Evolutionary conservation across 2,329 filamentous ascomycete genomes (phyloP).

Genomic region (Colletotrichum musicola): DNA sequence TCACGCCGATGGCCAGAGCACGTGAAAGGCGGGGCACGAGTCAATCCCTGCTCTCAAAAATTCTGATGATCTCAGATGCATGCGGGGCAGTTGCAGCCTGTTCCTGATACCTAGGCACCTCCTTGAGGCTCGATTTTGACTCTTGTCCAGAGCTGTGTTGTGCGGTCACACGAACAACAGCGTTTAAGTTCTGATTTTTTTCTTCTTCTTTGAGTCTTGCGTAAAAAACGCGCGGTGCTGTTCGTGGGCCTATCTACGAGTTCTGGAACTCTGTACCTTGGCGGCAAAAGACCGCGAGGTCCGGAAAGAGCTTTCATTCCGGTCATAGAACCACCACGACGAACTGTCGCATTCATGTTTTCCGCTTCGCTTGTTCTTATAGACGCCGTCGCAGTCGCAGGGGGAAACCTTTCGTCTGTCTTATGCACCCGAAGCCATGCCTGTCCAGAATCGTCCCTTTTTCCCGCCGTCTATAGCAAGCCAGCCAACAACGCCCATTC

Average conservation of each 20-base stretch:
- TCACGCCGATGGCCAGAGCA: constrained; percentile 3
- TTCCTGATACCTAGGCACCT: constrained; percentile 2
- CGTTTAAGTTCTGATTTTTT: background rate
- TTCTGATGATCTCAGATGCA: constrained; percentile 40
- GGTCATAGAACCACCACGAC: background rate
- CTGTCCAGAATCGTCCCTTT: constrained; percentile 18
- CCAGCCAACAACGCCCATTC: constrained; percentile 37
- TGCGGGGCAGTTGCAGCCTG: constrained; percentile 32
- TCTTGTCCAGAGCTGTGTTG: constrained; percentile 3
- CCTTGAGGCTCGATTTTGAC: background rate
- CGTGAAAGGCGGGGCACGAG: constrained; percentile 39
- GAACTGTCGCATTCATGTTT: constrained; percentile 17
- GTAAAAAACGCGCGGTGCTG: constrained; percentile 3
- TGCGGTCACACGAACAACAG: background rate
- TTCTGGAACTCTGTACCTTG: background rate
- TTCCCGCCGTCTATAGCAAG: constrained; percentile 35
- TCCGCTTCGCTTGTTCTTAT: constrained; percentile 23
- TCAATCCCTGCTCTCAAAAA: constrained; percentile 36
- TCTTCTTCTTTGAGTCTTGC: constrained; percentile 20
- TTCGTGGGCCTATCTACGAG: constrained; percentile 23
- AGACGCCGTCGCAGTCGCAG: constrained; percentile 4
- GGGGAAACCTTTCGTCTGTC: constrained; percentile 8
- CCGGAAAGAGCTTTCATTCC: constrained; percentile 11
- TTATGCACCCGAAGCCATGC: constrained; percentile 29
- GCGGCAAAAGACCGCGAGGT: constrained; percentile 6